Base-by-base conservation (phyloP, 139 green algal species). In the Chlamydomonas sp. region DNA sequence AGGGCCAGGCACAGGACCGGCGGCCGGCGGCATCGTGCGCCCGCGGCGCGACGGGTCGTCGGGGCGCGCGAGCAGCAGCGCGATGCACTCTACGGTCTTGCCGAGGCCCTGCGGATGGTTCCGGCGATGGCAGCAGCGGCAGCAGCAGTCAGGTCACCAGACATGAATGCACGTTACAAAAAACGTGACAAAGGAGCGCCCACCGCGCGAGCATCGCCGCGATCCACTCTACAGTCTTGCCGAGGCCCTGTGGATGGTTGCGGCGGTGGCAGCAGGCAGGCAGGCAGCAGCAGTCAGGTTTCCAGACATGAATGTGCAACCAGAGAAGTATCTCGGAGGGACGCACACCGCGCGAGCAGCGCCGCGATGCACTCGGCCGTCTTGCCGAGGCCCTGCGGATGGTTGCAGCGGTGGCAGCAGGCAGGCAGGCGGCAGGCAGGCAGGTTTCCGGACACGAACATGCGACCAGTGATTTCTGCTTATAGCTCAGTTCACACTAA, bases 331-430 rank as follows among this genome's bases (percentile, higher is more conserved):
- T 57, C 35, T 38, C 5, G 1, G 13, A 13, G 57, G 24, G 13
- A 34, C 70, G 43, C 38, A n/a, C 1, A 1, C 26, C 5, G 28
- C 67, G 16, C 24, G 13, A 24, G 29, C 24, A 24, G 16, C 54
- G 13, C 16, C 6, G 24, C 54, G 6, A 13, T n/a, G 6, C 26
- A 63, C 54, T 4, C 69, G 60, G 84, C 80, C 2, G 80, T 87
- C 72, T 87, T 89, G 13, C 79, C 79, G 28, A 86, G 61, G 2
- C 80, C 83, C 83, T 86, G 83, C 63, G 79, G 67, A 29, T 81
- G 35, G 60, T 35, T 70, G 70, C 33, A 30, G 70, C 34, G 36
- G 70, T 29, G 70, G 70, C n/a, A 48, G 70, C n/a, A 60, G 70
- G 35, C n/a, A n/a, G n/a, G n/a, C n/a, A n/a, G 65, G 57, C 13